Conservation (phyloP, 805 yeast genomes). For the Zygosaccharomyces rouxii region DNA sequence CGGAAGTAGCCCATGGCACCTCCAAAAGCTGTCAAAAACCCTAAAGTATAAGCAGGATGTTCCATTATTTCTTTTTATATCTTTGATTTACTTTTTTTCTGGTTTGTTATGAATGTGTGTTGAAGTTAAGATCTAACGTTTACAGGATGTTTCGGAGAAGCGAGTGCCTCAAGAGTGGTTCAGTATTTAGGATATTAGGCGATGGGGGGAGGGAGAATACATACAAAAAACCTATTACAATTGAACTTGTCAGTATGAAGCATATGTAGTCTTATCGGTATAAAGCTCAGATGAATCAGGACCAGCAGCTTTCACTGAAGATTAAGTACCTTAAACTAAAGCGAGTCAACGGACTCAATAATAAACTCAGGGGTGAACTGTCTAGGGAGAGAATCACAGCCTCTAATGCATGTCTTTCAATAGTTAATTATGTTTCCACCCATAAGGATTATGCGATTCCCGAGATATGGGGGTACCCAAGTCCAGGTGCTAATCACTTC, state of each 20-base stretch:
- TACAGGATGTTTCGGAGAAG: background rate
- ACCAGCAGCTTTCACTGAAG: conserved; percentile 36
- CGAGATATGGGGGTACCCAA: conserved; percentile 39
- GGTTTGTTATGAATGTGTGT: background rate
- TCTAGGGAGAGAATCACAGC: conserved; percentile 57
- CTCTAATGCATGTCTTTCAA: conserved; percentile 52
- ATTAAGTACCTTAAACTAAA: conserved; percentile 54
- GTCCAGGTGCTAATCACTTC: conserved; percentile 39
- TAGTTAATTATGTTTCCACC: conserved; percentile 37
- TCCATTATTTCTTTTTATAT: conserved; percentile 41
- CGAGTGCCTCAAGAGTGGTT: background rate
- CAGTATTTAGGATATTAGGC: background rate
- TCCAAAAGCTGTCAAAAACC: conserved; percentile 64
- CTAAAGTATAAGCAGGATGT: conserved; percentile 70
- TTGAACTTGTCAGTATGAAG: background rate
- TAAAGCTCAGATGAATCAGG: conserved; percentile 6
- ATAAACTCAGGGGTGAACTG: conserved; percentile 48
- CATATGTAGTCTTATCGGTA: too few relatives aligned
- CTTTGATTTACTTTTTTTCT: background rate
- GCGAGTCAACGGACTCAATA: conserved; percentile 55
- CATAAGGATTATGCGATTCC: conserved; percentile 39
- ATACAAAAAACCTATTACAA: background rate
- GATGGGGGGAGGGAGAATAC: background rate
- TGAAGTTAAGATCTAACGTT: background rate
- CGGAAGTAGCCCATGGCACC: conserved; percentile 66